A percentile compares a stretch with the other conserved stretches of the same genome.
These are phyloP conservation scores for Zoysia japonica DNA, from an alignment of 176 grass and related monocot species.

Conservation along the genomic window DNA sequence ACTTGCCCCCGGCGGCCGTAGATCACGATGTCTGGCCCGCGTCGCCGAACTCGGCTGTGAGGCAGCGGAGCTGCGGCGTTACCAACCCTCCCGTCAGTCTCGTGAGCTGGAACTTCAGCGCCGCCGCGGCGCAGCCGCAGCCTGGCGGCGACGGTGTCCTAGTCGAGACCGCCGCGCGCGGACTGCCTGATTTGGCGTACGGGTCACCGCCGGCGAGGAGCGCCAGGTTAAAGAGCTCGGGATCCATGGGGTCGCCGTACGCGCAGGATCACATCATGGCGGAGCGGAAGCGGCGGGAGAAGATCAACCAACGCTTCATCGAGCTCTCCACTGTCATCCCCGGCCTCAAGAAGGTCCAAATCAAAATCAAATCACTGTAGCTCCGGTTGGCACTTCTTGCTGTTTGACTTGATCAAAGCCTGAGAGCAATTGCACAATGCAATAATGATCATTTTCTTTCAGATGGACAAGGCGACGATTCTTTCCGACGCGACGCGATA, in stretches of 20 bases:
- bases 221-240: conserved; percentile 13
- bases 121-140: conserved; percentile 11
- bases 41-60: conserved; percentile 13
- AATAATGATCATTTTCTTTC: neutral
- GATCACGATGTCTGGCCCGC: conserved; percentile 19
- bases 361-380: neutral
- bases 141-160: conserved; percentile 9
- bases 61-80: neutral
- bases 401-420: no score
- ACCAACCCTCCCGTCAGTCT: conserved; percentile 14
- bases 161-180: neutral
- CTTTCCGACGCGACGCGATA: conserved; percentile 56
- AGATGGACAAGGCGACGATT: conserved; percentile 82
- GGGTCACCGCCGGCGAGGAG: conserved; percentile 5
- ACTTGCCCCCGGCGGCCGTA: neutral
- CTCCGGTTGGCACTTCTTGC: neutral
- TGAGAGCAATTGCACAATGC: neutral
- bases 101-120: conserved; percentile 57
- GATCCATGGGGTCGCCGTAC: conserved; percentile 10
- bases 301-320: conserved; percentile 73
- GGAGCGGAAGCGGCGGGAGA: conserved; percentile 75
- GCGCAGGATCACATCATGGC: conserved; percentile 66
- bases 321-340: conserved; percentile 76
- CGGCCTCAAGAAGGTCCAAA: conserved; percentile 62
- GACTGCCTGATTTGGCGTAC: neutral